phyloP scores from a whole-genome alignment of 2,329 filamentous ascomycete genomes.

The Xylariomycetidae sp. region DNA sequence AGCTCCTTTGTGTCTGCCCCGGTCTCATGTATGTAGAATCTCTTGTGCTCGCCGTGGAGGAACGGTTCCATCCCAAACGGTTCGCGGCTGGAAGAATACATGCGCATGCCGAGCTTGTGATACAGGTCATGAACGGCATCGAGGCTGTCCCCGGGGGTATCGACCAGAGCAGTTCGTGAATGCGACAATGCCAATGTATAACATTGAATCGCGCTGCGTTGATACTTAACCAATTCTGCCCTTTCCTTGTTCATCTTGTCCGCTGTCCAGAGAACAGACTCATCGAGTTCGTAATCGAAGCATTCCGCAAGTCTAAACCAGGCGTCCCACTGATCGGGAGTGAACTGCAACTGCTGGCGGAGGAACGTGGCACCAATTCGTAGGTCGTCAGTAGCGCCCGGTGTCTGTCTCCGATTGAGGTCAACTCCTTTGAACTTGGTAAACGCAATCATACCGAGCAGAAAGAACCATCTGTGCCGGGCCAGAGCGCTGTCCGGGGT shows the following conservation, averaged over 20 bases:
- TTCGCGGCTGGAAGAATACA: conserved; percentile 58
- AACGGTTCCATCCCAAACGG: conserved; percentile 61
- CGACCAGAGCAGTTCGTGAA: conserved; percentile 41
- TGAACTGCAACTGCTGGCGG: conserved; percentile 77
- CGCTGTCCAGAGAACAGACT: conserved; percentile 81
- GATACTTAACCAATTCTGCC: conserved; percentile 66
- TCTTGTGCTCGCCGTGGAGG: conserved; percentile 49
- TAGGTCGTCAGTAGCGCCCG: conserved; percentile 77
- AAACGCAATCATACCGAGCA: conserved; percentile 82
- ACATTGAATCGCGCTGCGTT: conserved; percentile 79
- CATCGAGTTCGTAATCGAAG: conserved; percentile 83
- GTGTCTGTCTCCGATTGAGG: conserved; percentile 69
- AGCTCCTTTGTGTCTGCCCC: conserved; percentile 46
- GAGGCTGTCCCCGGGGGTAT: conserved; percentile 36
- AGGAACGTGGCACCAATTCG: conserved; percentile 78
- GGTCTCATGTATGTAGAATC: conserved; percentile 50
- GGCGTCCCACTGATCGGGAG: conserved; percentile 77
- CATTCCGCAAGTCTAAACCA: conserved; percentile 88
- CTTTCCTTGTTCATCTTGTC: conserved; percentile 88
- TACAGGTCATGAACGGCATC: conserved; percentile 56
- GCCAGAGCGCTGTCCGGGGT: conserved; percentile 68
- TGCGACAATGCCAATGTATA: conserved; percentile 59
- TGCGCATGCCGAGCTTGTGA: conserved; percentile 55
- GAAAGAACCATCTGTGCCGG: conserved; percentile 84
- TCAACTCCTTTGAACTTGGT: conserved; percentile 73